Evolutionary conservation across 768 basidiomycete species (phyloP).

Genomic region (Russula sp.): DNA sequence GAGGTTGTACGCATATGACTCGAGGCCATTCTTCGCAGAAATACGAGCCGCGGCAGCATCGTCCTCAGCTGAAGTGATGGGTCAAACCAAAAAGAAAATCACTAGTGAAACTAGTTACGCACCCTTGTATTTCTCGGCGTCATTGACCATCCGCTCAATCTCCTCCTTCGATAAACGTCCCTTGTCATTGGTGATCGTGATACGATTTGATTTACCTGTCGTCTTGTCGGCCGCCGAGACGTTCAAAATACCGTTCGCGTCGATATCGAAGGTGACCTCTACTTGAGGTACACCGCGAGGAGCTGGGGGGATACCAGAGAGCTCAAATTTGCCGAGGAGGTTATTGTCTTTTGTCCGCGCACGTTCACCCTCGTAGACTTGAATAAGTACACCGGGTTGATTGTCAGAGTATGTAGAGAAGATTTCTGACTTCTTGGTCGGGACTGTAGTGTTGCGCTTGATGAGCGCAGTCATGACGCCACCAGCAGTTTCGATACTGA

Average conservation of each 20-base stretch:
- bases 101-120: conserved; percentile 23
- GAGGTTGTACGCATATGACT: conserved; percentile 93
- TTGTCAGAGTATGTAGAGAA: conserved; percentile 99
- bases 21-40: conserved; percentile 82
- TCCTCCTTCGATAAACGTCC: conserved; percentile 96
- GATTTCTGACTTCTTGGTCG: conserved; percentile 97
- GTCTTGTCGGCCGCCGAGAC: conserved; percentile 95
- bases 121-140: conserved; percentile 91
- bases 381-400: conserved; percentile 96
- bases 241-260: conserved; percentile 94
- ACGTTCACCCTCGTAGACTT: conserved; percentile 97
- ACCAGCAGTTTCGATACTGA: conserved; percentile 92
- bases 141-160: conserved; percentile 94
- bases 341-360: conserved; percentile 99
- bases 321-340: conserved; percentile 95
- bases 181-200: conserved; percentile 95
- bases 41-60: conserved; percentile 82
- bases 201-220: conserved; percentile 91
- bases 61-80: conserved; percentile 56
- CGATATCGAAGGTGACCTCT: conserved; percentile 97
- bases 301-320: conserved; percentile 92
- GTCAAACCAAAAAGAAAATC: conserved; percentile 12
- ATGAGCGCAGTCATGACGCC: conserved; percentile 99
- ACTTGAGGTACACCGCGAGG: conserved; percentile 97
- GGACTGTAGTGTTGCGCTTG: conserved; percentile 97